Evolutionary conservation across 306 rosid genomes (phyloP).

Genomic region (Cucumis sativus): DNA sequence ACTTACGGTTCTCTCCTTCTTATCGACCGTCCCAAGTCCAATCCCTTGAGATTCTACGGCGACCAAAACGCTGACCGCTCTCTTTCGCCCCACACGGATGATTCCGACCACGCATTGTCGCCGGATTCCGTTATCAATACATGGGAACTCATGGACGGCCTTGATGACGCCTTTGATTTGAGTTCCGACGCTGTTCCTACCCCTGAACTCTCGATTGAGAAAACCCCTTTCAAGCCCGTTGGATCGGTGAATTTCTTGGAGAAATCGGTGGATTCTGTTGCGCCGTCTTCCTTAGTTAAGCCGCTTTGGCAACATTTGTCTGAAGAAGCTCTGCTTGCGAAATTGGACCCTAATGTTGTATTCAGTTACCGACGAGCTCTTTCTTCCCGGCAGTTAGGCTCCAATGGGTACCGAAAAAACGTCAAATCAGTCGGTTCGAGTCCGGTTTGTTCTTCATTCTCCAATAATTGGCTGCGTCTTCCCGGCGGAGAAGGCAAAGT

Average conservation of each 20-base stretch:
- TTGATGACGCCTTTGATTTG: conserved; percentile 27
- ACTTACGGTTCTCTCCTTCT: conserved; percentile 70
- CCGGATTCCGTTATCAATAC: conserved; percentile 88
- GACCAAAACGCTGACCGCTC: neutral
- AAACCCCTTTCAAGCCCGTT: conserved; percentile 23
- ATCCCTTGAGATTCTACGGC: conserved; percentile 20
- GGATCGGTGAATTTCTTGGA: conserved; percentile 18
- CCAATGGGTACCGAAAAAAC: conserved; percentile 10
- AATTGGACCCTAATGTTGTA: conserved; percentile 62
- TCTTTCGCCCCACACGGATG: neutral
- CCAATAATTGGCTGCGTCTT: conserved; percentile 13
- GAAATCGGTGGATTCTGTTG: neutral
- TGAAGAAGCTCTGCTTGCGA: conserved; percentile 63
- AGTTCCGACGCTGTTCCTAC: conserved; percentile 4
- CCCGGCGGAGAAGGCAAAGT: conserved; percentile 43
- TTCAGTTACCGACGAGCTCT: conserved; percentile 60
- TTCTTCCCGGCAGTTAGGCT: conserved; percentile 44
- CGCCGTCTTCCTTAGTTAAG: conserved; percentile 24
- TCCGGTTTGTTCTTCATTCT: conserved; percentile 24
- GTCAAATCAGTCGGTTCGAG: conserved; percentile 39
- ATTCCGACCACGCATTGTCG: conserved; percentile 31
- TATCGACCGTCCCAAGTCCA: conserved; percentile 28
- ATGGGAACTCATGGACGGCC: conserved; percentile 78
- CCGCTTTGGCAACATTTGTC: conserved; percentile 84
- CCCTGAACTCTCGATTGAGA: conserved; percentile 17